phyloP scores from a whole-genome alignment of 225 moss, liverwort and hornwort genomes.

The Antitrichia curtipendula region DNA sequence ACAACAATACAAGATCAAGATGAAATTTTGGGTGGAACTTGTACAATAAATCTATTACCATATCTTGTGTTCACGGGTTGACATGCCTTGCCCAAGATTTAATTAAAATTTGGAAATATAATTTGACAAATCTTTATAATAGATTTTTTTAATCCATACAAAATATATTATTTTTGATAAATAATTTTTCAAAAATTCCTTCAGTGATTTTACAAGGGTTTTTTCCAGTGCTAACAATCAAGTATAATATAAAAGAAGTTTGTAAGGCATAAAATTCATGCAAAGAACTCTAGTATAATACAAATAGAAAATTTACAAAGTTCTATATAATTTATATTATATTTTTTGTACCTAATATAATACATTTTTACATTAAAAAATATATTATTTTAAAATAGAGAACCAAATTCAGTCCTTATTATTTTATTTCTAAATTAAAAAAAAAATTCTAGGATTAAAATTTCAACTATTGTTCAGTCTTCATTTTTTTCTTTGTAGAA shows the following conservation, averaged over 20 bases:
- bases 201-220: accelerated
- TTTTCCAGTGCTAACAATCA: accelerated
- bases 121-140: not conserved
- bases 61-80: accelerated
- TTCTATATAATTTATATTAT: not conserved
- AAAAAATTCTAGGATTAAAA: not conserved
- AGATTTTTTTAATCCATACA: not conserved
- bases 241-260: not conserved
- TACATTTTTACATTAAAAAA: too few species aligned
- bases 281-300: not conserved
- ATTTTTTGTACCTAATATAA: too few species aligned
- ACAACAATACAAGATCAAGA: not conserved
- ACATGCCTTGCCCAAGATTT: not conserved
- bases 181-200: not conserved
- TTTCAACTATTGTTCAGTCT: too few species aligned
- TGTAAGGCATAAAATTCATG: not conserved
- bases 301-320: not conserved
- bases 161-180: not conserved
- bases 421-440: not conserved
- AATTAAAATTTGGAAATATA: not conserved
- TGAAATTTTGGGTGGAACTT: not conserved
- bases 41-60: too few species aligned
- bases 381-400: too few species aligned
- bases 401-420: not conserved
- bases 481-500: too few species aligned